Base-by-base conservation (phyloP, 2,329 filamentous ascomycete genomes). In the Pseudocercospora crystallina region DNA sequence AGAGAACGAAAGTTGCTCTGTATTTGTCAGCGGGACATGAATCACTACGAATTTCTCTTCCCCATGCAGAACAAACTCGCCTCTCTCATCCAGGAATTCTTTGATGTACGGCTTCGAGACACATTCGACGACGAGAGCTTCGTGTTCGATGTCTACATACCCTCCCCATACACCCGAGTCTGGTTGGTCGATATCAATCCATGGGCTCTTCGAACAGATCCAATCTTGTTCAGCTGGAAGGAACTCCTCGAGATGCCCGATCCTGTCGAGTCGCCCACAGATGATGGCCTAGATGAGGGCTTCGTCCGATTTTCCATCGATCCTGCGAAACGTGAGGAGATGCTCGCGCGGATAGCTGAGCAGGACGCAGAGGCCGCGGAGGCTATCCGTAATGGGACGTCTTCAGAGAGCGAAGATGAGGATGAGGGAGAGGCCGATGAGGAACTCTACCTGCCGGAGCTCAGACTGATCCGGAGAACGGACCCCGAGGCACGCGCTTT, bases 101-200 rank as follows among this genome's bases (percentile, higher is more conserved):
- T 96, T 67, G 80, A 86, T 29, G 76, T 83, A 29, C 84, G 83
- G 54, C 70, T 96, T 53, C 80, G 86, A 52, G 78, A 86, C 59
- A 87, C 84, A 0, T 97, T 97, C 63, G 87, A 88, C 0, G 92
- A 97, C 56, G 78, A 82, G 2, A 86, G 83, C 68, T 97, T 96
- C 62, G 82, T 84, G 0, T 96, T 99, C 64, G 94, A 99, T 66
- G 86, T 96, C 37, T 97, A 99, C 65, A 80, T 99, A 1, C 91
- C 92, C 63, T 75, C 80, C 64, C 70, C 86, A 1, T 80, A 95
- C 48, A 83, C 89, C 42, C 80, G 82, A 41, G 88, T 95, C 2
- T 87, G 90, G 74, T 76, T 99, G 9, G 86, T 99, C 42, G 94
- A 99, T 67, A 87, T 99, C 65, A 97, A 97, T 65, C 90, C 94